Conservation (phyloP, 2,329 filamentous ascomycete species). For the Huntiella bhutanensis region DNA sequence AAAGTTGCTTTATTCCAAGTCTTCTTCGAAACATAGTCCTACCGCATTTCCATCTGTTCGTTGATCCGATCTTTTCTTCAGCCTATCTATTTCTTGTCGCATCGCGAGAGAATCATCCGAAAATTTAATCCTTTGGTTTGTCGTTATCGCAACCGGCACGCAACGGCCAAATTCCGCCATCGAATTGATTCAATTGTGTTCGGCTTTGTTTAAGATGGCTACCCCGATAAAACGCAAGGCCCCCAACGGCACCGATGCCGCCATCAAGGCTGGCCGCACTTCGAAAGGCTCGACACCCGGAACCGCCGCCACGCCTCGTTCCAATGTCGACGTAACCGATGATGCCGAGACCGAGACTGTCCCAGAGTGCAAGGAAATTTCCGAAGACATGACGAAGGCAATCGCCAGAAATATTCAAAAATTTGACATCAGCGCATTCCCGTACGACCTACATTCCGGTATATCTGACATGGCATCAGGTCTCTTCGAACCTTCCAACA, state of each 20-base stretch:
- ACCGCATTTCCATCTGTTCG: too few relatives aligned
- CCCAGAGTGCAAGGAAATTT: slow-evolving; percentile 23
- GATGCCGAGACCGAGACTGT: slow-evolving; percentile 17
- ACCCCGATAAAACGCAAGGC: slow-evolving; percentile 46
- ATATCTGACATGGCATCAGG: slow-evolving; percentile 26
- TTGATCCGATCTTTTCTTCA: background rate
- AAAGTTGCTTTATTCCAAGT: too few relatives aligned
- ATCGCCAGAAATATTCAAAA: slow-evolving; percentile 36
- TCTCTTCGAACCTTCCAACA: slow-evolving; percentile 23
- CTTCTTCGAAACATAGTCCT: too few relatives aligned
- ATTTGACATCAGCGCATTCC: slow-evolving; percentile 40
- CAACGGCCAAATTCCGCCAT: background rate
- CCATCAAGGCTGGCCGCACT: slow-evolving; percentile 34
- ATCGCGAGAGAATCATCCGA: background rate
- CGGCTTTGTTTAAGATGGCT: slow-evolving; percentile 33
- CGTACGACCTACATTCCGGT: slow-evolving; percentile 6
- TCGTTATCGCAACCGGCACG: background rate
- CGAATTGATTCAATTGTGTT: background rate
- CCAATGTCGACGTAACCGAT: slow-evolving; percentile 35
- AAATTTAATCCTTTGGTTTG: too few relatives aligned
- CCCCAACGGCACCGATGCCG: slow-evolving; percentile 25
- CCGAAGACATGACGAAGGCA: slow-evolving; percentile 26
- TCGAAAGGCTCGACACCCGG: slow-evolving; percentile 43
- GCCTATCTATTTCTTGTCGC: background rate
- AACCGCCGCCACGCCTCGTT: slow-evolving; percentile 38